Evolutionary conservation across 257 asterid genomes (phyloP).

Genomic region (Scutellaria minor): DNA sequence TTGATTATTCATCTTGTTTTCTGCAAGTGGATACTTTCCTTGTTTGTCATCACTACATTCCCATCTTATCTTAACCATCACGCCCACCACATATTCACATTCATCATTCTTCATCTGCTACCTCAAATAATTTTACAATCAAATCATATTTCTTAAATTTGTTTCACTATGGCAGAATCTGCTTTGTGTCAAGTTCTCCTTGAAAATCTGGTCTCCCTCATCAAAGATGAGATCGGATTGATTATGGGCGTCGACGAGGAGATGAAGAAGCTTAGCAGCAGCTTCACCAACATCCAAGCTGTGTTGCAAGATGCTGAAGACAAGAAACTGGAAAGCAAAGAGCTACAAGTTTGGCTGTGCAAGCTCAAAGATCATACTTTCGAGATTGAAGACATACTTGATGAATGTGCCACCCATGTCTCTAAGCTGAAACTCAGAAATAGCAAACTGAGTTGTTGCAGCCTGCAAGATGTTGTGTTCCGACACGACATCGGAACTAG

Average conservation of each 20-base stretch:
- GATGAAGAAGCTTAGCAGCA: slow-evolving; percentile 41
- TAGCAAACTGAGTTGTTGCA: background rate
- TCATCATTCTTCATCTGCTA: background rate
- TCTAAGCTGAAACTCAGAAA: background rate
- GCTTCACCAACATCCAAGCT: slow-evolving; percentile 37
- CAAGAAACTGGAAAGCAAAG: slow-evolving; percentile 28
- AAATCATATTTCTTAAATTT: too few relatives aligned
- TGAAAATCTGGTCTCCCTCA: slow-evolving; percentile 29
- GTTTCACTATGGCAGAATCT: slow-evolving; percentile 28
- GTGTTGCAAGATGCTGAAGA: slow-evolving; percentile 45
- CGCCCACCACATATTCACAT: background rate
- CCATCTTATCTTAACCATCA: background rate
- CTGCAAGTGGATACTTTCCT: too few relatives aligned
- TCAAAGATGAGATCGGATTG: slow-evolving; percentile 39
- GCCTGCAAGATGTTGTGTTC: background rate
- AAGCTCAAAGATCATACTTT: slow-evolving; percentile 37
- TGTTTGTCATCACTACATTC: too few relatives aligned
- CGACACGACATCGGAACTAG: slow-evolving; percentile 8
- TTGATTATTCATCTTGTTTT: too few relatives aligned
- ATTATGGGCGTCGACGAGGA: slow-evolving; percentile 37
- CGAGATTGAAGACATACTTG: slow-evolving; percentile 42
- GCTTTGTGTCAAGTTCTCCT: slow-evolving; percentile 32
- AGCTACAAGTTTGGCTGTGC: slow-evolving; percentile 33
- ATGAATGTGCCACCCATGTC: slow-evolving; percentile 27
- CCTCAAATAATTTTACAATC: too few relatives aligned